Percentiles rank a stretch among this genome's conserved stretches.
These are phyloP conservation scores for Rutidosis leptorrhynchoides DNA, from an alignment of 129 eudicot genomes.

Conservation along the genomic window DNA sequence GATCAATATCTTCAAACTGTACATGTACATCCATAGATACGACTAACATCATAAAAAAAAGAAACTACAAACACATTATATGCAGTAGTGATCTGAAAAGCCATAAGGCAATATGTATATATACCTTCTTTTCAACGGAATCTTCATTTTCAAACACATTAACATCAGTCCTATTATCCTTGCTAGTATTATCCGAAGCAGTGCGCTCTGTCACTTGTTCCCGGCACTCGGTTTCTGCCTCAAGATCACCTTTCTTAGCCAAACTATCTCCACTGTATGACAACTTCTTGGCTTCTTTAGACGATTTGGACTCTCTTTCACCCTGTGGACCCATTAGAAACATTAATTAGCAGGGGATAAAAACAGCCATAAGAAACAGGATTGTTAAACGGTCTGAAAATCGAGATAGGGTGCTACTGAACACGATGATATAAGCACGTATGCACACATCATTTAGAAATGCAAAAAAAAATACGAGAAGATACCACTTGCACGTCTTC, in stretches of 20 bases:
- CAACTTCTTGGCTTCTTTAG: constrained; percentile 14
- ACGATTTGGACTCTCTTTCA: constrained; percentile 20
- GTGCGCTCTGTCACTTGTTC: constrained; percentile 20
- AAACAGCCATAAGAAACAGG: neutral
- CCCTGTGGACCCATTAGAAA: constrained; percentile 11
- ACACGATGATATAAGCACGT: too few species aligned
- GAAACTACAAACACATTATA: too few species aligned
- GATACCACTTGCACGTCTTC: too few species aligned
- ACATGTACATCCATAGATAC: too few species aligned
- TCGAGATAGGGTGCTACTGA: too few species aligned
- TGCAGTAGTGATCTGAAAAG: too few species aligned
- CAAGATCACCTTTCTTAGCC: too few species aligned
- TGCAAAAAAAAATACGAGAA: too few species aligned
- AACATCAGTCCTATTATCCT: constrained; percentile 6
- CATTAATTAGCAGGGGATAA: neutral
- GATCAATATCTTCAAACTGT: too few species aligned
- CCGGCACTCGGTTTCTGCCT: constrained; percentile 9
- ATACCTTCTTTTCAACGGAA: constrained; percentile 20
- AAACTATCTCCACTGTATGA: neutral
- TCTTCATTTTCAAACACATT: constrained; percentile 1
- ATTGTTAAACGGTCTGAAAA: neutral
- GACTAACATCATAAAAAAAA: too few species aligned
- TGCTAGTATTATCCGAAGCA: constrained; percentile 20
- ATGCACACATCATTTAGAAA: too few species aligned
- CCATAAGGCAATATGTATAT: neutral